These are phyloP conservation scores for Candida smagusa DNA, from an alignment of 1,139 yeast genomes.

Conservation along the genomic window DNA sequence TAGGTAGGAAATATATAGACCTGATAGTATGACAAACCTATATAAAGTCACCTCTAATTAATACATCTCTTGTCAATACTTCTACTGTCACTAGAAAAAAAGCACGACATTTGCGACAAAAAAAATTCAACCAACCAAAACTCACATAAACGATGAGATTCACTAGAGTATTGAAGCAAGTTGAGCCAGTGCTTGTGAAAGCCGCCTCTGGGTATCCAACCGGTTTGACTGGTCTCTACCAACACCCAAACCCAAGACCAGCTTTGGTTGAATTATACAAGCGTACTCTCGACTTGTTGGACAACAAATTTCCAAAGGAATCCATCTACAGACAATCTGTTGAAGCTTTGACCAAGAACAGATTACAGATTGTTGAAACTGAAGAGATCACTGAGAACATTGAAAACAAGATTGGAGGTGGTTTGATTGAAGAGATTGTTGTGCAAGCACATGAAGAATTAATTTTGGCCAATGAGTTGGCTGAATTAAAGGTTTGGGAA, in stretches of 20 bases:
- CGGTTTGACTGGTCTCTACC: constrained; percentile 73
- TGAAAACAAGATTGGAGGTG: constrained; percentile 75
- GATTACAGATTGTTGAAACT: constrained; percentile 63
- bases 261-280: constrained; percentile 69
- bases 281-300: constrained; percentile 60
- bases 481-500: constrained; percentile 66
- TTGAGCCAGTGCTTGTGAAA: constrained; percentile 59
- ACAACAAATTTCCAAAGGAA: constrained; percentile 60
- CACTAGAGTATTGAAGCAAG: constrained; percentile 46
- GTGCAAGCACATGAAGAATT: constrained; percentile 84
- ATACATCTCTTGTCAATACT: too few species aligned
- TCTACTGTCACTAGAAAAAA: too few species aligned
- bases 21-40: too few species aligned
- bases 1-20: too few species aligned
- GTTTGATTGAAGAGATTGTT: constrained; percentile 78
- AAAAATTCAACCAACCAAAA: constrained; percentile 26
- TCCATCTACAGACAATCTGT: constrained; percentile 77
- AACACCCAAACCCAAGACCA: constrained; percentile 85
- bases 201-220: constrained; percentile 73
- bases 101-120: constrained; percentile 2
- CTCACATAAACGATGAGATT: constrained; percentile 31
- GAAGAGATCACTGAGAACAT: constrained; percentile 65
- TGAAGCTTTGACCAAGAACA: constrained; percentile 66
- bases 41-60: too few species aligned
- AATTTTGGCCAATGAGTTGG: constrained; percentile 64